Evolutionary conservation across 768 basidiomycete genomes (phyloP).

Genomic region (Russula vinacea): DNA sequence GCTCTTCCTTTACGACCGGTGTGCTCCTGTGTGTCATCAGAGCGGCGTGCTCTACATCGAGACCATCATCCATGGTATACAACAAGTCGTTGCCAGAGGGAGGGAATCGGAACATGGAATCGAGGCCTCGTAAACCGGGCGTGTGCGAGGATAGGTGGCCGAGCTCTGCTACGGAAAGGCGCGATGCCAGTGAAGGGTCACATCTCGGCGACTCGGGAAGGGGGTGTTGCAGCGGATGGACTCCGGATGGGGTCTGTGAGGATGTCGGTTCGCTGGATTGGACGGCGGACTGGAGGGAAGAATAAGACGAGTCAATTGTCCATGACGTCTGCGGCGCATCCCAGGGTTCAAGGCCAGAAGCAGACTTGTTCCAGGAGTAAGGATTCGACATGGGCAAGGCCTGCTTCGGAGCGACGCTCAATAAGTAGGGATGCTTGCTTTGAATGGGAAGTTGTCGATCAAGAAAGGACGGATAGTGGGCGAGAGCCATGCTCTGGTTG

Average conservation of each 20-base stretch:
- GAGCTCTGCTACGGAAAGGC: slow-evolving; percentile 19
- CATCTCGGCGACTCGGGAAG: slow-evolving; percentile 26
- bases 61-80: slow-evolving; percentile 24
- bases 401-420: slow-evolving; percentile 17
- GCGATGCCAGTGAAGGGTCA: slow-evolving; percentile 23
- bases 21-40: slow-evolving; percentile 17
- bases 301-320: slow-evolving; percentile 29
- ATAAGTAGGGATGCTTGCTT: slow-evolving; percentile 28
- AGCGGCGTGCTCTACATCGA: slow-evolving; percentile 23
- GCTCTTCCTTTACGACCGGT: slow-evolving; percentile 26
- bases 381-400: slow-evolving; percentile 24
- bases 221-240: slow-evolving; percentile 20
- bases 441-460: slow-evolving; percentile 26
- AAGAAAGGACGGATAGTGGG: slow-evolving; percentile 27
- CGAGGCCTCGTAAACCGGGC: slow-evolving; percentile 22
- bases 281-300: slow-evolving; percentile 27
- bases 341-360: slow-evolving; percentile 20
- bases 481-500: slow-evolving; percentile 28
- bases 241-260: slow-evolving; percentile 13
- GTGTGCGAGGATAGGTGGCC: slow-evolving; percentile 21
- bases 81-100: slow-evolving; percentile 18
- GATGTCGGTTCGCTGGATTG: slow-evolving; percentile 19
- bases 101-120: slow-evolving; percentile 24
- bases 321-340: slow-evolving; percentile 27
- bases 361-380: slow-evolving; percentile 27